Base-by-base conservation (phyloP, 345 rosid species). In the Noccaea bulbosa region DNA sequence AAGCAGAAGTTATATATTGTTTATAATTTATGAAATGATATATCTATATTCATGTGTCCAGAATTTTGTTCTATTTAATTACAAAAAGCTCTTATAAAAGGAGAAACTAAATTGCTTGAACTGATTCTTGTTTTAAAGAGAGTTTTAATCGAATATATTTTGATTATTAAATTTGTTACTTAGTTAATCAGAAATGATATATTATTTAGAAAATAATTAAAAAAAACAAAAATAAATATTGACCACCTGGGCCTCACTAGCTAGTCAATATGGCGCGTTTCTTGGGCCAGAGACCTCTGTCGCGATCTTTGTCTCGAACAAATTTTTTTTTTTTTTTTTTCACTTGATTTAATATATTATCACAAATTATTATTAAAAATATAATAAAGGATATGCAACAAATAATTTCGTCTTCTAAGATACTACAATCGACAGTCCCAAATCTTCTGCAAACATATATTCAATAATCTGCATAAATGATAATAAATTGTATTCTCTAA, bases 211-310 rank as follows among this genome's bases (percentile, higher is more conserved):
- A 49, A 60, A 55, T 37, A 46, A 22, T 7, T 20, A 64, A 17
- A 11, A 3, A 53, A 54, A 17, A 11, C 3, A 53, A 54, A 22
- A 38, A 37, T 5, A 40, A 12, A 47, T 22, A 65, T 39, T 22
- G 40, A 58, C 33, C 69, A 52, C 62, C 47, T 50, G 73, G 72
- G 78, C 40, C 73, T 50, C 69, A 59, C 69, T 34, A 60, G 62
- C 69, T 34, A 60, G 62, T 74, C 73, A 45, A 54, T 44, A 30
- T 62, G 78, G 73, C 15, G 62, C 68, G 68, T 74, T 71, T 48
- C 11, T 60, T 47, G 56, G 48, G 69, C 38, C 69, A 68, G 14
- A 8, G 67, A 73, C 77, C 9, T 65, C 57, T 64, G 76, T 72
- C 56, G 48, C 17, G 67, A 73, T 66, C 27, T 58, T 73, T 60